Base-by-base conservation (phyloP, 2,329 filamentous ascomycete species). In the Onygenales sp. region DNA sequence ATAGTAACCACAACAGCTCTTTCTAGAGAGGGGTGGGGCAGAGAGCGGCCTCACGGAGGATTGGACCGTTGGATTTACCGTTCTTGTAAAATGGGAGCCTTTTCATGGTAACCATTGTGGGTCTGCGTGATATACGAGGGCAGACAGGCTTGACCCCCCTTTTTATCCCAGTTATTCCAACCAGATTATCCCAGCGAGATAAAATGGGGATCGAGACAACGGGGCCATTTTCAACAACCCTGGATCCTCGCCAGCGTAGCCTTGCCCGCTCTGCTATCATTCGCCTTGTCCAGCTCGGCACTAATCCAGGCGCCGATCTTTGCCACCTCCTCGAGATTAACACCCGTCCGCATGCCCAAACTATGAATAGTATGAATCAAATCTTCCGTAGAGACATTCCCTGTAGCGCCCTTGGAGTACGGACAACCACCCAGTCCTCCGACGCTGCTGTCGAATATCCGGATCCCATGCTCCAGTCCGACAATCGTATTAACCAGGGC, bases 331-430 rank as follows among this genome's bases (percentile, higher is more conserved):
- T 78, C 76, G 49, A 81, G 58, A 60, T 78, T 74, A 4, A 85
- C 72, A 0, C 81, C 82, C 0, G 82, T 85, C 55, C 78, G 73
- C 65, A 78, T 76, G 0, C 82, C 82, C 21, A 85, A 65, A 55
- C 79, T 79, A 59, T 85, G 79, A 53, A 85, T 66, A 3, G 75
- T 76, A 62, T 85, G 79, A 3, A 85, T 72, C 50, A 85, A 60
- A 61, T 85, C 82, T 60, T 85, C 82, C 0, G 82, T 84, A 2
- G 80, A 76, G 14, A 85, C 78, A 64, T 85, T 85, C 0, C 82
- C 82, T 2, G 82, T 85, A 6, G 82, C 82, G 3, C 82, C 82
- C 33, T 82, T 83, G 46, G 78, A 81, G 60, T 79, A 85, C 1
- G 82, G 82, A 63, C 82, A 85, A 0, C 82, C 82, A 41, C 82